Percentiles rank a stretch among this genome's conserved stretches.
Evolutionary conservation across 768 basidiomycete species (phyloP).

Genomic region (Melanogaster broomeanus): DNA sequence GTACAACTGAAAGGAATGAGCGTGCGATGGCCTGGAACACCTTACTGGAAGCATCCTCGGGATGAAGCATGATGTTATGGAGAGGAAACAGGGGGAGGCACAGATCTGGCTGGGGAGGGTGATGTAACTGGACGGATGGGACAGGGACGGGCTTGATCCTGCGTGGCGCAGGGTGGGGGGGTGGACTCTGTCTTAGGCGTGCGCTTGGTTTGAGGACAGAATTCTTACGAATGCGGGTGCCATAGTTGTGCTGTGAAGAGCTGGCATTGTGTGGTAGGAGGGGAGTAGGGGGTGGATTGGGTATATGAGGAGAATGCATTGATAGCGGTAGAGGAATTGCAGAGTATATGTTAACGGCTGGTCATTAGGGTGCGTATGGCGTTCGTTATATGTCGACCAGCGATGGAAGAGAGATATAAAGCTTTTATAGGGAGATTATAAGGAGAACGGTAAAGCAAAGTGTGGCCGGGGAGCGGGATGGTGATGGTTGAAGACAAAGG

Average conservation of each 20-base stretch:
- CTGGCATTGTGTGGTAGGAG: conserved; percentile 7
- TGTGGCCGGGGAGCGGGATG: conserved; percentile 18
- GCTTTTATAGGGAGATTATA: conserved; percentile 15
- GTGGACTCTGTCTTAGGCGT: conserved; percentile 49
- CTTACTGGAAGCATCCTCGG: conserved; percentile 71
- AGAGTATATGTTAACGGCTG: conserved; percentile 14
- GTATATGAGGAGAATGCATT: conserved; percentile 17
- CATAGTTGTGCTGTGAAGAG: conserved; percentile 43
- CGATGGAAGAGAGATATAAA: conserved; percentile 18
- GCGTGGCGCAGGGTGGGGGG: conserved; percentile 35
- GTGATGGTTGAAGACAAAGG: conserved; percentile 32
- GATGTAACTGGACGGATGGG: conserved; percentile 21
- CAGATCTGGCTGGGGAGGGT: conserved; percentile 15
- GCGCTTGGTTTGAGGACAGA: conserved; percentile 51
- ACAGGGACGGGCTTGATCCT: conserved; percentile 34
- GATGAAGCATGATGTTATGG: conserved; percentile 64
- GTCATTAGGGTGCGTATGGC: conserved; percentile 20
- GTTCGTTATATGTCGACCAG: conserved; percentile 30
- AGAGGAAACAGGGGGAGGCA: conserved; percentile 55
- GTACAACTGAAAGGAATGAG: conserved; percentile 71
- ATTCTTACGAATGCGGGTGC: conserved; percentile 56
- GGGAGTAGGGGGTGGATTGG: conserved; percentile 1
- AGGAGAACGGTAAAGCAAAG: conserved; percentile 9
- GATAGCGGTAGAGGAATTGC: not conserved
- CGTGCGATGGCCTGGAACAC: conserved; percentile 74